These are phyloP conservation scores for Cercophora scortea DNA, from an alignment of 495 filamentous ascomycete species.

Conservation along the genomic window DNA sequence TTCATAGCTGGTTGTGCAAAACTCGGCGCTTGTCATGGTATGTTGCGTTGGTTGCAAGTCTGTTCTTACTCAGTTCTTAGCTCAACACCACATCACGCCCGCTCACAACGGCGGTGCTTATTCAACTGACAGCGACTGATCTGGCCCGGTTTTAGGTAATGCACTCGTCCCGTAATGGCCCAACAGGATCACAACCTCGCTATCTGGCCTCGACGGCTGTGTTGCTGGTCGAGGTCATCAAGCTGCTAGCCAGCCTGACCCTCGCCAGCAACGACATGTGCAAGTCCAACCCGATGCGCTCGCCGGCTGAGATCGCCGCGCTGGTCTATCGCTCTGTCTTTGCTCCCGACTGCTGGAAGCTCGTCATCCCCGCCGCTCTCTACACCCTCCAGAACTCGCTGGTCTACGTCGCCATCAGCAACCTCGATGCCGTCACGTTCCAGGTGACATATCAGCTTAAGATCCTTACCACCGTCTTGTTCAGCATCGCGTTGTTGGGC, in stretches of 20 bases:
- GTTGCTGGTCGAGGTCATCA: constrained; percentile 63
- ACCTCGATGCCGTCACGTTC: constrained; percentile 61
- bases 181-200: constrained; percentile 53
- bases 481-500: constrained; percentile 52
- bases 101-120: too few species aligned
- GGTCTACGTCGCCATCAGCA: constrained; percentile 64
- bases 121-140: too few species aligned
- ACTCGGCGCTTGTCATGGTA: constrained; percentile 49
- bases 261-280: constrained; percentile 29
- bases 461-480: constrained; percentile 59
- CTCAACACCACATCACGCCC: too few species aligned
- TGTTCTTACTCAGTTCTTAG: too few species aligned
- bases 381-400: constrained; percentile 66
- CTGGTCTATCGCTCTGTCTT: constrained; percentile 52
- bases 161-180: constrained; percentile 64
- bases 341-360: constrained; percentile 66
- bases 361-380: constrained; percentile 60
- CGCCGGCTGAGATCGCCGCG: constrained; percentile 49
- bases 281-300: constrained; percentile 49
- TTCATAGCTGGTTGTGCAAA: constrained; percentile 46
- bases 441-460: constrained; percentile 69
- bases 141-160: constrained; percentile 37
- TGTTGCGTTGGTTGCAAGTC: background rate
- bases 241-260: constrained; percentile 55
- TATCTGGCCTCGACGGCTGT: constrained; percentile 71